Evolutionary conservation across 2,329 filamentous ascomycete genomes (phyloP), one percentile per base, ranked within the genome.

Genomic region (Paecilomyces niveus): DNA sequence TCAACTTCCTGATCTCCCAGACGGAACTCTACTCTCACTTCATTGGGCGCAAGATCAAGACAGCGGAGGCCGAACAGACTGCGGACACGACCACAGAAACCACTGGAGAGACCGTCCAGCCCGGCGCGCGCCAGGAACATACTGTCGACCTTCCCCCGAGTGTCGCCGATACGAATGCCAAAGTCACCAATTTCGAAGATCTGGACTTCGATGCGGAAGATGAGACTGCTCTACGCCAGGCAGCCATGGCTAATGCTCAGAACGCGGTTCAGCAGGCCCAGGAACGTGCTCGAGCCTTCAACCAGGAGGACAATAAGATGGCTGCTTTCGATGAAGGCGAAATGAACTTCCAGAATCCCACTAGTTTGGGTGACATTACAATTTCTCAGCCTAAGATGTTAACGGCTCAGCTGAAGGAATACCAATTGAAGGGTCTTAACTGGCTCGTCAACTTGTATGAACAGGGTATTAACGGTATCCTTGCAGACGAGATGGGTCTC

Each of bases 301-400:
- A 97, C 77, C 87, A 91, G 61, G 81, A 82, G 9, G 80, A 85
- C 52, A 79, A 81, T 56, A 80, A 85, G 56, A 84, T 86, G 69
- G 85, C 85, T 59, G 86, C 89, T 74, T 89, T 94, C 64, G 92
- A 97, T 59, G 92, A 97, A 68, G 93, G 92, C 67, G 94, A 99
- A 77, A 90, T 99, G 89, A 99, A 99, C 78, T 99, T 99, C 81
- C 94, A 99, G 78, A 97, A 99, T 72, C 94, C 94, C 0, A 94
- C 92, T 3, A 94, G 93, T 69, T 83, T 99, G 67, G 93, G 93
- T 67, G 92, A 94, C 67, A 91, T 96, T 65, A 90, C 96, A 69
- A 91, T 99, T 58, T 88, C 92, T 62, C 94, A 99, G 72, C 94
- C 94, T 8, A 95, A 92, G 76, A 86, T 97, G 77, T 85, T 99